Evolutionary conservation across 202 grass and related monocot species (phyloP).

Genomic region (Hordeum pubiflorum): DNA sequence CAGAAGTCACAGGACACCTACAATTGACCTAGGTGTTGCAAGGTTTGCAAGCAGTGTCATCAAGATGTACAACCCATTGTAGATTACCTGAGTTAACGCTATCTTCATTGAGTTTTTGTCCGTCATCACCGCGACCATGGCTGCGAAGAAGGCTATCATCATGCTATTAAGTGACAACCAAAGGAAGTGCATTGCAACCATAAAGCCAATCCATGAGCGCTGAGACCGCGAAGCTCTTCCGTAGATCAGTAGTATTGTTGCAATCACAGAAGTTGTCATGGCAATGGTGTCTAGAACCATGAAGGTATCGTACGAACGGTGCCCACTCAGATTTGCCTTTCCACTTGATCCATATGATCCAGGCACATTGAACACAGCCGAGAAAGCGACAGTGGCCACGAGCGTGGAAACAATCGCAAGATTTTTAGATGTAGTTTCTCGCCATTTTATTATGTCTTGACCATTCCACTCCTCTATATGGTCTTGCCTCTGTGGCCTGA

Average conservation of each 20-base stretch:
- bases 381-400: slow-evolving; percentile 37
- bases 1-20: neutral
- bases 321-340: slow-evolving; percentile 8
- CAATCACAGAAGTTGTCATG: slow-evolving; percentile 9
- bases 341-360: slow-evolving; percentile 32
- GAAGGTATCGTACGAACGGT: slow-evolving; percentile 10
- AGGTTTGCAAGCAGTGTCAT: neutral
- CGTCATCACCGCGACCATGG: neutral
- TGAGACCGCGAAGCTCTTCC: slow-evolving; percentile 8
- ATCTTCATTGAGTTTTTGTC: neutral
- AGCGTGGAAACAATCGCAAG: slow-evolving; percentile 31
- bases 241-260: slow-evolving; percentile 25
- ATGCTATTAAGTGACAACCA: slow-evolving; percentile 34
- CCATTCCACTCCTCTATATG: slow-evolving; percentile 13
- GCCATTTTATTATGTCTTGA: slow-evolving; percentile 30
- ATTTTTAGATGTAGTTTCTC: slow-evolving; percentile 19
- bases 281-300: slow-evolving; percentile 30
- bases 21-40: neutral
- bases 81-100: neutral
- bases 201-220: slow-evolving; percentile 5
- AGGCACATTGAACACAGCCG: slow-evolving; percentile 39
- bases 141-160: slow-evolving; percentile 28
- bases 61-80: slow-evolving; percentile 5
- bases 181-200: slow-evolving; percentile 21
- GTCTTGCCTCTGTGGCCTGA: slow-evolving; percentile 28